Conservation (phyloP, 192 early-diverging fungal genomes). For the Coemansia sp. region DNA sequence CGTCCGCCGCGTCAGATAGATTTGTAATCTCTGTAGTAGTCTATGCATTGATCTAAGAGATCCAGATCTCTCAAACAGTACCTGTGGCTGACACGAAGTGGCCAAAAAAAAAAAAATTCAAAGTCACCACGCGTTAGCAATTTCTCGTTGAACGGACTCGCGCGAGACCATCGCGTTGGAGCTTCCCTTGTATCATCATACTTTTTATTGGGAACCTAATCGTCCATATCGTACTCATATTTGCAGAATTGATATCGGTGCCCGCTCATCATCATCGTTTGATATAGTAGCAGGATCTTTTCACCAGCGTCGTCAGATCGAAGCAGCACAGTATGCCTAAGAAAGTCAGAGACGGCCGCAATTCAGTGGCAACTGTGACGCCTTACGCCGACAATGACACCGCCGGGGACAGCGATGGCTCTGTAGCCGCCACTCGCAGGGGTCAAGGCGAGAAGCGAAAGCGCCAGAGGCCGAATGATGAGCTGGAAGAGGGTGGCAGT, state of each 20-base stretch:
- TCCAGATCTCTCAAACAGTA: background rate
- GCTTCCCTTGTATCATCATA: background rate
- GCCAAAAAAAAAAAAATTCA: background rate
- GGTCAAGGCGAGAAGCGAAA: constrained; percentile 3
- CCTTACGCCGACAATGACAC: background rate
- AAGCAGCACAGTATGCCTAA: background rate
- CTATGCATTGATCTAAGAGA: no score
- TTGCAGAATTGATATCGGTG: background rate
- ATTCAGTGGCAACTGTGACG: background rate
- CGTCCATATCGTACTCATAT: background rate
- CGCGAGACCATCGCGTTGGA: background rate
- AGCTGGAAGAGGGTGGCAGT: background rate
- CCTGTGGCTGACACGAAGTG: background rate
- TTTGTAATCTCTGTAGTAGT: background rate
- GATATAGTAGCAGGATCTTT: background rate
- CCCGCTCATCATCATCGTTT: background rate
- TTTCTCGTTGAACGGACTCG: background rate
- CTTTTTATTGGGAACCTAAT: background rate
- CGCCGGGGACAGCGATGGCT: background rate
- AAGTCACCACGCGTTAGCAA: background rate
- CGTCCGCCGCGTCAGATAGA: constrained; percentile 59
- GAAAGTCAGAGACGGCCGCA: background rate
- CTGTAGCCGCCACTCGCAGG: background rate
- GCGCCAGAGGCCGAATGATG: background rate
- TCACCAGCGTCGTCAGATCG: background rate